phyloP scores from a whole-genome alignment of 805 yeast genomes.

The Saturnispora kantuleensis region DNA sequence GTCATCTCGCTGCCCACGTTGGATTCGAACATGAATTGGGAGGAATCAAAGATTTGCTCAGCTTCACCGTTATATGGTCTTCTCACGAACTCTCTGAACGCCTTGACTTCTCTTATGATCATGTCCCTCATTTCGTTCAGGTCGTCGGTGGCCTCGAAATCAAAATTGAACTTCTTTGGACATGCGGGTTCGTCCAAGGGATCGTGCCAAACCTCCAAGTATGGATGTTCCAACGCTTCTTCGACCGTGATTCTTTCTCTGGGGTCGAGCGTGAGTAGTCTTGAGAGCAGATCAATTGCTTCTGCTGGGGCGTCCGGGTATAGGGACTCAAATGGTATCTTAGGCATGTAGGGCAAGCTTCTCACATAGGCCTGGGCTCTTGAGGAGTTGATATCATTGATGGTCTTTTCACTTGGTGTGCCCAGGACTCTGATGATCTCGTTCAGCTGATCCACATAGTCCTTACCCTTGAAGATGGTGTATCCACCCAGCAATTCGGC shows the following conservation, averaged over 20 bases:
- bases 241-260: slow-evolving; percentile 74
- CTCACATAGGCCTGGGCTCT: slow-evolving; percentile 90
- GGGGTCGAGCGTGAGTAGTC: slow-evolving; percentile 84
- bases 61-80: slow-evolving; percentile 11
- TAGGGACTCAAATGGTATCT: slow-evolving; percentile 56
- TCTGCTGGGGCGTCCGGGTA: slow-evolving; percentile 83
- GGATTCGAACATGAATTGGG: slow-evolving; percentile 10
- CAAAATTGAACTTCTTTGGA: slow-evolving; percentile 70
- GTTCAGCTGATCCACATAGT: slow-evolving; percentile 89
- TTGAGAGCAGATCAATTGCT: slow-evolving; percentile 72
- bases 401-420: slow-evolving; percentile 73
- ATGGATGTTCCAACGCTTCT: slow-evolving; percentile 84
- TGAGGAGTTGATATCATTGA: slow-evolving; percentile 65
- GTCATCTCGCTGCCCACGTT: slow-evolving; percentile 2
- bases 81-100: slow-evolving; percentile 73
- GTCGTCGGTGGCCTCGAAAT: slow-evolving; percentile 79
- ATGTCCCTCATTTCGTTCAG: slow-evolving; percentile 63
- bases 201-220: slow-evolving; percentile 83
- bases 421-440: slow-evolving; percentile 82
- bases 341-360: slow-evolving; percentile 73
- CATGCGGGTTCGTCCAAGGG: slow-evolving; percentile 87
- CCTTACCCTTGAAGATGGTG: slow-evolving; percentile 91
- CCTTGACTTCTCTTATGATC: slow-evolving; percentile 70
- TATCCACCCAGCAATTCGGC: slow-evolving; percentile 89
- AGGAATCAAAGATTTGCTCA: slow-evolving; percentile 14